phyloP scores from a whole-genome alignment of 1,139 yeast species.

The Magnusiomyces tetraspermus region DNA sequence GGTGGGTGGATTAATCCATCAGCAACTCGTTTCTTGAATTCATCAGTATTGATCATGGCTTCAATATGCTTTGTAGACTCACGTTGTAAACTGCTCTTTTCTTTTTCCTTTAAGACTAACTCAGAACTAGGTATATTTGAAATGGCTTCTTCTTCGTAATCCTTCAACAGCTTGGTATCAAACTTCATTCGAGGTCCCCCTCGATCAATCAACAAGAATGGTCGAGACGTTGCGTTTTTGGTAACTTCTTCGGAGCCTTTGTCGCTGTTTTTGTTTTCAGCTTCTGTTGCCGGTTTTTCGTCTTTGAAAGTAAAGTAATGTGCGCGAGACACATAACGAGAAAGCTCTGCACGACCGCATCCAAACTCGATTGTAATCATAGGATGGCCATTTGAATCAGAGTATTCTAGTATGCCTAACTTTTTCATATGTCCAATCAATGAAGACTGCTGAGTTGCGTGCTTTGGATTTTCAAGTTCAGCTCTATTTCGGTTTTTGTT shows the following conservation, averaged over 20 bases:
- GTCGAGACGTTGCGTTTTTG: slow-evolving; percentile 20
- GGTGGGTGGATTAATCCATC: slow-evolving; percentile 3
- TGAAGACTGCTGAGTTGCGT: slow-evolving; percentile 75
- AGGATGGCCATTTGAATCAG: slow-evolving; percentile 10
- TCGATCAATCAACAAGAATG: slow-evolving; percentile 64
- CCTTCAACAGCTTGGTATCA: slow-evolving; percentile 58
- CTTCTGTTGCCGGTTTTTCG: neutral
- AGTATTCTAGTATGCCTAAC: slow-evolving; percentile 34
- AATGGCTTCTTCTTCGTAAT: slow-evolving; percentile 30
- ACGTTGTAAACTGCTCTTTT: neutral
- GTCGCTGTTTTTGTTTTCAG: slow-evolving; percentile 4
- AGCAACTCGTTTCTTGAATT: slow-evolving; percentile 8
- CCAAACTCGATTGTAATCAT: slow-evolving; percentile 67
- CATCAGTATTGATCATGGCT: neutral
- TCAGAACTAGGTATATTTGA: neutral
- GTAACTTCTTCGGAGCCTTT: neutral
- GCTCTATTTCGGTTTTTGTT: neutral
- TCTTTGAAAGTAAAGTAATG: slow-evolving; percentile 22
- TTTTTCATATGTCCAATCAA: slow-evolving; percentile 58
- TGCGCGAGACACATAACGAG: slow-evolving; percentile 55
- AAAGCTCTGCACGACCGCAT: slow-evolving; percentile 79
- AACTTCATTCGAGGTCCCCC: slow-evolving; percentile 70
- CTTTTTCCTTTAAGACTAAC: neutral
- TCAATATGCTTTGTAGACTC: neutral
- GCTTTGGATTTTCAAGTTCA: slow-evolving; percentile 54